These are phyloP conservation scores for Phytophthora cactorum DNA, from an alignment of 352 stramenopile species.

Conservation along the genomic window DNA sequence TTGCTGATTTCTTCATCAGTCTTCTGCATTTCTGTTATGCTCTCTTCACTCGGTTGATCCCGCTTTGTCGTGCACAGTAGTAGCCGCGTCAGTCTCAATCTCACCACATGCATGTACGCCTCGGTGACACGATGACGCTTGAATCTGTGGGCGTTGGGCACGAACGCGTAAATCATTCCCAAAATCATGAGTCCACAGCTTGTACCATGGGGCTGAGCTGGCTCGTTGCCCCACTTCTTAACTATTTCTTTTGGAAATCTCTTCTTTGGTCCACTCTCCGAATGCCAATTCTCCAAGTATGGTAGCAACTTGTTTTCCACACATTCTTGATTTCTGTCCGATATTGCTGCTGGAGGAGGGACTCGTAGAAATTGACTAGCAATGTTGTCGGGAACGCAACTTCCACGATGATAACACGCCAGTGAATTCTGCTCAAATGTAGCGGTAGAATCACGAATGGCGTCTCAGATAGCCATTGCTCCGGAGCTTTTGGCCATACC, in stretches of 20 bases:
- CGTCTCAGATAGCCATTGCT: not conserved
- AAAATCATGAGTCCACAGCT: not conserved
- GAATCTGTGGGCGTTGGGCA: not conserved
- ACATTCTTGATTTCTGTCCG: not conserved
- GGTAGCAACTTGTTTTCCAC: not conserved
- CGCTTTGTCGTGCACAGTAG: not conserved
- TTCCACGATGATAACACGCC: not conserved
- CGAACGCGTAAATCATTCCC: not conserved
- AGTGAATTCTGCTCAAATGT: not conserved
- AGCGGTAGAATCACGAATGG: not conserved
- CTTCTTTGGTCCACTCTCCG: not conserved
- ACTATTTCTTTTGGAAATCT: not conserved
- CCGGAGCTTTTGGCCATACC: not conserved
- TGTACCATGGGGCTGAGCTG: not conserved
- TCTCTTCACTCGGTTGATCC: not conserved
- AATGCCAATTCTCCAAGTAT: not conserved
- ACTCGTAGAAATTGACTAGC: not conserved
- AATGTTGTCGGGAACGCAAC: not conserved
- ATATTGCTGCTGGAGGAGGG: not conserved
- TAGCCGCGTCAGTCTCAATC: not conserved
- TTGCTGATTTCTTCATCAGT: not conserved
- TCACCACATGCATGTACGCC: not conserved
- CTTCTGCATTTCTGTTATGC: not conserved
- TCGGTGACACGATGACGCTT: not conserved
- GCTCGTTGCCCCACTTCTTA: not conserved